Evolutionary conservation across 2,329 filamentous ascomycete genomes (phyloP), one percentile per base, ranked within the genome.

Genomic region (Fusarium pseudoanthophilum): DNA sequence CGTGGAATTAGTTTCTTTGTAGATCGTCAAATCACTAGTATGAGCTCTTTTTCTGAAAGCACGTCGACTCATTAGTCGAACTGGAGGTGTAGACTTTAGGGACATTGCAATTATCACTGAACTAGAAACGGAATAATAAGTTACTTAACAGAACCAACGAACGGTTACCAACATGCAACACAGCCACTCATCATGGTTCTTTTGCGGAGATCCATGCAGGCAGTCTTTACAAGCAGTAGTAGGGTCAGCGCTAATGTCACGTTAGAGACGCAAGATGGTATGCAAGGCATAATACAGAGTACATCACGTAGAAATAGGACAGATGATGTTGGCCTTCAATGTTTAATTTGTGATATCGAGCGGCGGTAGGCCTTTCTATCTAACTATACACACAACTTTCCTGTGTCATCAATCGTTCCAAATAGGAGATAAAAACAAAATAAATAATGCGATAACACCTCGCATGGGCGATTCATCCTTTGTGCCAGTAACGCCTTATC

Each of bases 371-470:
- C 76, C 75, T 75, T 61, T 78, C 76, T 78, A 77, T 78, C 73
- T 78, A 78, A 60, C 59, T 77, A 74, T 76, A 77, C 74, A 77
- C 74, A 78, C 76, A 77, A 71, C 60, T 68, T 78, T 72, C 71
- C 71, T 69, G 67, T 66, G 67, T 78, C 76, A 69, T 78, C 75
- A 78, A 64, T 78, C 75, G 73, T 77, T 67, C 65, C 72, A 64
- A 75, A 60, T 61, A 40, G 36, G 39, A 59, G 36, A 42, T 28
- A 66, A 60, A 51, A 59, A 57, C 64, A 62, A 70, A 75, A 67
- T 59, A 75, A 60, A 75, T 64, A 77, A 78, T 77, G 73, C 73
- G 71, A 60, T 55, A 68, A 57, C 67, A 69, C 63, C 67, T 67
- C 64, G 53, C 60, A 59, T 51, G 61, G 63, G 67, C 65, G 67